These are phyloP conservation scores for Aureobasidium sp. DNA, from an alignment of 2,329 filamentous ascomycete species.

Conservation along the genomic window DNA sequence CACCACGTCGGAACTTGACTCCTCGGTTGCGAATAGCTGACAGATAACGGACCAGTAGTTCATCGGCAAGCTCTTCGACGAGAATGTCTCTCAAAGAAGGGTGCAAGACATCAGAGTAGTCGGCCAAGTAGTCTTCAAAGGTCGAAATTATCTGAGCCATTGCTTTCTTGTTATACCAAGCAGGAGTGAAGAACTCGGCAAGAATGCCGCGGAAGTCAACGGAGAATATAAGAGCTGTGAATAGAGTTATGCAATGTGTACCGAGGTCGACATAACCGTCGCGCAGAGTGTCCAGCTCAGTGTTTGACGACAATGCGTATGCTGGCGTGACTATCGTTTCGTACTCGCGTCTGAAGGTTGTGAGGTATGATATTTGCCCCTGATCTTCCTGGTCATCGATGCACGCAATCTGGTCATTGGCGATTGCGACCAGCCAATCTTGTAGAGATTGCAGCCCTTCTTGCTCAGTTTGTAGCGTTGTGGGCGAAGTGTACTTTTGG, in stretches of 20 bases:
- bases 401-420: slow-evolving; percentile 97
- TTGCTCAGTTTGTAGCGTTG: slow-evolving; percentile 34
- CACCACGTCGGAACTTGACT: slow-evolving; percentile 76
- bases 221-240: slow-evolving; percentile 78
- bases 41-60: slow-evolving; percentile 81
- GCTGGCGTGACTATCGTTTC: slow-evolving; percentile 71
- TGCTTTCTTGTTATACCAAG: slow-evolving; percentile 79
- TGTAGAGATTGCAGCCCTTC: slow-evolving; percentile 67
- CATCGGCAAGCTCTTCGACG: slow-evolving; percentile 86
- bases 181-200: slow-evolving; percentile 80
- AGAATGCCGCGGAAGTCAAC: slow-evolving; percentile 83
- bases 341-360: slow-evolving; percentile 77
- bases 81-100: slow-evolving; percentile 84
- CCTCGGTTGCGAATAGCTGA: slow-evolving; percentile 73
- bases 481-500: slow-evolving; percentile 57
- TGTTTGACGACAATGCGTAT: slow-evolving; percentile 65
- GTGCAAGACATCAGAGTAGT: slow-evolving; percentile 79
- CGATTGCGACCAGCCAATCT: slow-evolving; percentile 93
- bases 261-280: slow-evolving; percentile 94
- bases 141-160: slow-evolving; percentile 94
- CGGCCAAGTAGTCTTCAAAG: slow-evolving; percentile 85
- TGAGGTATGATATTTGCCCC: slow-evolving; percentile 70
- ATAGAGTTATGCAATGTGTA: slow-evolving; percentile 84
- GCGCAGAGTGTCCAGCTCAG: slow-evolving; percentile 66
- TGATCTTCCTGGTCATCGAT: slow-evolving; percentile 77